Evolutionary conservation across 192 early-diverging fungal species (phyloP).

Genomic region (Glomus cerebriforme): DNA sequence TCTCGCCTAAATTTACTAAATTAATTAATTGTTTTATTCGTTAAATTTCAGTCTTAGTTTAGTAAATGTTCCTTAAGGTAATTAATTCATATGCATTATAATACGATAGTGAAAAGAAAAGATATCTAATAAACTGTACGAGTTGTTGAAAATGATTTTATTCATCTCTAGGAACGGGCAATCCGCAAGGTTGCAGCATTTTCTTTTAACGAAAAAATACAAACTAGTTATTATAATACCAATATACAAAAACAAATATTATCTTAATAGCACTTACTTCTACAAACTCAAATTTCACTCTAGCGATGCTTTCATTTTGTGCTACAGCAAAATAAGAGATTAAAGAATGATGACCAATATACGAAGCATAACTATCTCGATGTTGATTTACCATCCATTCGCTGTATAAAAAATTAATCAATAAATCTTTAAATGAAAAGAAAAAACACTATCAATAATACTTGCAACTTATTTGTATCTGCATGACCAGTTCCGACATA

Average conservation of each 20-base stretch:
- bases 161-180: slow-evolving; percentile 41
- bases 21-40: no score
- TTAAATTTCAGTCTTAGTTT: no score
- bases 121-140: no score
- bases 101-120: no score
- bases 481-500: slow-evolving; percentile 90
- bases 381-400: slow-evolving; percentile 88
- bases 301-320: slow-evolving; percentile 80
- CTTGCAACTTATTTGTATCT: slow-evolving; percentile 87
- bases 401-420: slow-evolving; percentile 45
- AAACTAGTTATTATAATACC: neutral
- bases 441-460: neutral
- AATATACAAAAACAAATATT: neutral
- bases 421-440: slow-evolving; percentile 1
- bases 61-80: no score
- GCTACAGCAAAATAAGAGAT: slow-evolving; percentile 81
- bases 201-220: slow-evolving; percentile 45
- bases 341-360: slow-evolving; percentile 78
- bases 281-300: slow-evolving; percentile 72
- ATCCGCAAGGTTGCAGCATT: slow-evolving; percentile 69
- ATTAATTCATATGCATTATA: no score
- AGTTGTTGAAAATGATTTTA: neutral
- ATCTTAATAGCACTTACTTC: slow-evolving; percentile 56
- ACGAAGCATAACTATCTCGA: slow-evolving; percentile 78
- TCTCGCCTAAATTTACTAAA: no score